Evolutionary conservation across 768 basidiomycete genomes (phyloP), one percentile per base, ranked within the genome.

Genomic region (Kondoa malvinella): DNA sequence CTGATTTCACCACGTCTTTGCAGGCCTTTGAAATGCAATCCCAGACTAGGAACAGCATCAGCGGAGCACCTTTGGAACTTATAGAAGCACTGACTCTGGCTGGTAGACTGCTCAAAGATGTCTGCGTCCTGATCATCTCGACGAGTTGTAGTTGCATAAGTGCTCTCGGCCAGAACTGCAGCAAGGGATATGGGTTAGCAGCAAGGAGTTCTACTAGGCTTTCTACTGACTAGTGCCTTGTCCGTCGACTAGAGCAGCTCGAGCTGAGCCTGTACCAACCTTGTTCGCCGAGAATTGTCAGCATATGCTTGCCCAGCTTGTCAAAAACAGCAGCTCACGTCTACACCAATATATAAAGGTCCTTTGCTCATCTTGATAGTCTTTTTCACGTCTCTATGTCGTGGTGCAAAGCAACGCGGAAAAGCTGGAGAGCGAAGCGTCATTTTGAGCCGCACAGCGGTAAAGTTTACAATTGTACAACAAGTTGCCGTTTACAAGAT

Each of bases 91-190:
- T 90, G 92, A 78, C 95, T 92, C 74, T 96, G 83, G 27, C 79
- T 78, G 0, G 91, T 90, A 33, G 91, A 94, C 77, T 99, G 95
- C 77, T 99, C 95, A 76, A 95, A 99, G 79, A 97, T 92, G 67
- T 87, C 82, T 76, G 89, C 85, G 81, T 97, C 89, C 33, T 81
- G 76, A 1, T 83, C 80, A 79, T 91, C 87, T 71, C 94, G 86
- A 80, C 83, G 92, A 12, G 92, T 96, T 65, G 79, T 81, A n/a
- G 87, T 96, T 26, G 84, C 82, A 74, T 88, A 84, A 64, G 86
- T 86, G 71, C 85, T 84, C 34, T 91, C 88, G 3, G 89, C 87
- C 65, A 86, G 78, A 67, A 91, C 61, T 63, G 61, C 61, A 16
- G 61, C 81, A 33, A 80, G 16, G 1, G n/a, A n/a, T 25, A 25